These are phyloP conservation scores for Collybiopsis luxurians DNA, from an alignment of 768 basidiomycete genomes.

Conservation along the genomic window DNA sequence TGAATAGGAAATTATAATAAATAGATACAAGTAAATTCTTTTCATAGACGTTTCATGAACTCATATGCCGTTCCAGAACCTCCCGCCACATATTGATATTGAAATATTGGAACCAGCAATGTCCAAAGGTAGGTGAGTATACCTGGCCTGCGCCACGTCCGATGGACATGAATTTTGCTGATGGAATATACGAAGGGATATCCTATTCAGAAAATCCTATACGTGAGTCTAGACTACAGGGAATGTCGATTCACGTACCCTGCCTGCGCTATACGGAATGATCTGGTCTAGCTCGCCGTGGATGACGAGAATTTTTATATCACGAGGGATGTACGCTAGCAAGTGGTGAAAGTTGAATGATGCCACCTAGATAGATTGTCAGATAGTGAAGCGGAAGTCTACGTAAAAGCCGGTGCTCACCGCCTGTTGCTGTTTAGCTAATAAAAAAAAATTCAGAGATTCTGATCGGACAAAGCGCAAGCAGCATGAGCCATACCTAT, in stretches of 20 bases:
- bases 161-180: constrained; percentile 26
- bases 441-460: background rate
- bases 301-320: constrained; percentile 36
- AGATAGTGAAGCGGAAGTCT: background rate
- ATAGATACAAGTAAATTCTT: too few relatives aligned
- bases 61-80: constrained; percentile 29
- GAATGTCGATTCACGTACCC: constrained; percentile 15
- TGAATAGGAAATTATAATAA: too few relatives aligned
- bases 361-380: background rate
- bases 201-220: constrained; percentile 17
- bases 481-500: constrained; percentile 5
- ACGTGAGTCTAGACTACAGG: background rate
- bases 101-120: constrained; percentile 40
- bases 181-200: constrained; percentile 26
- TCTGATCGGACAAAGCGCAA: too few relatives aligned
- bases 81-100: constrained; percentile 31
- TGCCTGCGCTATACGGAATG: constrained; percentile 30
- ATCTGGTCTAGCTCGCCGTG: constrained; percentile 37
- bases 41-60: background rate
- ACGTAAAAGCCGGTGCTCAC: background rate
- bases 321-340: constrained; percentile 24
- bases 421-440: constrained; percentile 16
- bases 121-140: constrained; percentile 36
- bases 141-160: constrained; percentile 30
- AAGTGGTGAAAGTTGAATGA: constrained; percentile 10